A percentile compares a stretch with the other conserved stretches of the same genome.
phyloP scores from a whole-genome alignment of 1,284 basidiomycete genomes.

The Peniophora sp. region DNA sequence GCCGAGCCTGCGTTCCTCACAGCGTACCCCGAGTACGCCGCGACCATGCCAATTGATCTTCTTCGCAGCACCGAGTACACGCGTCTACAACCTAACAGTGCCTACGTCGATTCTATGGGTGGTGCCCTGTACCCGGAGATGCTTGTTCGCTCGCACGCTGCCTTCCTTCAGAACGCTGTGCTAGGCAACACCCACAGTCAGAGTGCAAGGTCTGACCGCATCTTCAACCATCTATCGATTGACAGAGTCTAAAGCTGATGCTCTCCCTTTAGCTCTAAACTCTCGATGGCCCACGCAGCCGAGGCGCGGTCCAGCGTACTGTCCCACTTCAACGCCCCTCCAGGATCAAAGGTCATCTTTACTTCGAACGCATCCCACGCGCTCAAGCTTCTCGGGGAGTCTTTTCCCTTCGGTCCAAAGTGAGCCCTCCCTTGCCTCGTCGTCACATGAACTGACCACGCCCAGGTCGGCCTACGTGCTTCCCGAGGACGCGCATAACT shows the following conservation, averaged over 20 bases:
- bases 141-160: constrained; percentile 57
- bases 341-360: constrained; percentile 74
- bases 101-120: constrained; percentile 81
- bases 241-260: neutral
- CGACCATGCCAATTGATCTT: constrained; percentile 1
- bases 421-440: neutral
- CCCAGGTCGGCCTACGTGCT: constrained; percentile 52
- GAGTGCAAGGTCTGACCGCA: constrained; percentile 52
- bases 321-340: constrained; percentile 63
- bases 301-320: constrained; percentile 66
- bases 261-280: constrained; percentile 46
- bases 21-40: constrained; percentile 47
- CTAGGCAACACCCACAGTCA: constrained; percentile 80
- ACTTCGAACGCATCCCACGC: constrained; percentile 75
- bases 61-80: neutral
- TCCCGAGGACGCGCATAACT: constrained; percentile 73
- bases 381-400: constrained; percentile 74
- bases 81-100: constrained; percentile 39
- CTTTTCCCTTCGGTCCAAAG: constrained; percentile 51
- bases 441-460: constrained; percentile 8
- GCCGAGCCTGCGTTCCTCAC: constrained; percentile 30
- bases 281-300: constrained; percentile 56
- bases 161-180: constrained; percentile 56
- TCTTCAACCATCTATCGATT: neutral
- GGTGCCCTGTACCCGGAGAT: constrained; percentile 70